Conservation (phyloP, 1,139 yeast genomes). For the Candida freyschussii region DNA sequence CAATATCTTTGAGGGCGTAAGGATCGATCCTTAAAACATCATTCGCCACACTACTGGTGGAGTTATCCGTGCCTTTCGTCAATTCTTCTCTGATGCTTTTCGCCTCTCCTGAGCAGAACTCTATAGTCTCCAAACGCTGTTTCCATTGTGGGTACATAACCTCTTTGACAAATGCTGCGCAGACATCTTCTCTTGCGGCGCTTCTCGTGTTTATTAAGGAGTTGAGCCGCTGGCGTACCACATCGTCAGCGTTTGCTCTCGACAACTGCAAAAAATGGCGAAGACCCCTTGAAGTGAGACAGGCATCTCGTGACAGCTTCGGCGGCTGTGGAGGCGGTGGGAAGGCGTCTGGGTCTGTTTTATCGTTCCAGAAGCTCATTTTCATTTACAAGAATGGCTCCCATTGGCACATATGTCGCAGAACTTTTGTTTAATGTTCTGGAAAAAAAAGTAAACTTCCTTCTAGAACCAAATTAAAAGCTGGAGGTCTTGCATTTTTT, state of each 20-base stretch:
- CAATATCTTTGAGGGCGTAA: constrained; percentile 37
- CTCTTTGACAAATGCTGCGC: constrained; percentile 29
- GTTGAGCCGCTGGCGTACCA: constrained; percentile 35
- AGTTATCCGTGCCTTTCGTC: too few species aligned
- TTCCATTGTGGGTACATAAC: constrained; percentile 41
- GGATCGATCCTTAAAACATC: constrained; percentile 39
- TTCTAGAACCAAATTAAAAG: too few species aligned
- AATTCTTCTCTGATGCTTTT: neutral
- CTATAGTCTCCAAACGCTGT: constrained; percentile 32
- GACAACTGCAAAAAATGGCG: constrained; percentile 37
- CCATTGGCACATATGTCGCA: too few species aligned
- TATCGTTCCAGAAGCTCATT: constrained; percentile 23
- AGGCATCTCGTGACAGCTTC: constrained; percentile 28
- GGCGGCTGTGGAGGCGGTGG: constrained; percentile 17
- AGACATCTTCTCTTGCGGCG: constrained; percentile 19
- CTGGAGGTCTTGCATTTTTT: too few species aligned
- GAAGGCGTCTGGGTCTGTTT: constrained; percentile 12
- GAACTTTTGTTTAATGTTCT: too few species aligned
- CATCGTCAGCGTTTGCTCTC: constrained; percentile 42
- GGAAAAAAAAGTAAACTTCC: too few species aligned
- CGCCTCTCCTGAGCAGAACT: constrained; percentile 30
- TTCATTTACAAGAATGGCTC: too few species aligned
- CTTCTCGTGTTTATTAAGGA: constrained; percentile 14
- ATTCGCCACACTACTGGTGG: constrained; percentile 25
- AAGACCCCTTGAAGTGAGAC: constrained; percentile 36